phyloP scores from a whole-genome alignment of 2,329 filamentous ascomycete genomes.

The Gnomoniopsis smithogilvyi region DNA sequence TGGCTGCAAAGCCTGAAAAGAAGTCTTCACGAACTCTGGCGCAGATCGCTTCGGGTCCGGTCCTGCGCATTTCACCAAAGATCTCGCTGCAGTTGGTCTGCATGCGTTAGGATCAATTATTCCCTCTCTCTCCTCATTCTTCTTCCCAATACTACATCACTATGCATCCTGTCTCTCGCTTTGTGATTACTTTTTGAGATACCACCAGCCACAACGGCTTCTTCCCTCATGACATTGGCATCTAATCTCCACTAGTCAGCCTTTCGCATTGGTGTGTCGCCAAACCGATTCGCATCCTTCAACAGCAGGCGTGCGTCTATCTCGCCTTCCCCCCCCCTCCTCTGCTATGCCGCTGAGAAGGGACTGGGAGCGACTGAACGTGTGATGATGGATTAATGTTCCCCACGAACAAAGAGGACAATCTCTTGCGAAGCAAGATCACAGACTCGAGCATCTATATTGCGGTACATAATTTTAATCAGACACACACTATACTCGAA shows the following conservation, averaged over 20 bases:
- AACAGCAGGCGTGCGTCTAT: not conserved
- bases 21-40: not conserved
- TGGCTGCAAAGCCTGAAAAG: not conserved
- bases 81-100: not conserved
- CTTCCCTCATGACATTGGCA: not conserved
- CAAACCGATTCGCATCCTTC: not conserved
- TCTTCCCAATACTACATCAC: not conserved
- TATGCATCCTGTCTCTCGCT: not conserved
- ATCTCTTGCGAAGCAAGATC: not conserved
- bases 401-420: not conserved
- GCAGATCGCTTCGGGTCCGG: too few species aligned
- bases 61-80: not conserved
- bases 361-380: not conserved
- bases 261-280: not conserved
- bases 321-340: not conserved
- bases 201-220: not conserved
- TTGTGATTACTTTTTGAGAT: not conserved
- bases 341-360: not conserved
- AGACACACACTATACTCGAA: not conserved
- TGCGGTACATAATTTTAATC: not conserved
- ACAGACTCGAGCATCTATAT: not conserved
- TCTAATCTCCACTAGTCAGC: not conserved
- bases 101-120: not conserved
- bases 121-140: not conserved
- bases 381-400: not conserved